Evolutionary conservation across 2,329 filamentous ascomycete genomes (phyloP).

Genomic region (Cladosporium sp.): DNA sequence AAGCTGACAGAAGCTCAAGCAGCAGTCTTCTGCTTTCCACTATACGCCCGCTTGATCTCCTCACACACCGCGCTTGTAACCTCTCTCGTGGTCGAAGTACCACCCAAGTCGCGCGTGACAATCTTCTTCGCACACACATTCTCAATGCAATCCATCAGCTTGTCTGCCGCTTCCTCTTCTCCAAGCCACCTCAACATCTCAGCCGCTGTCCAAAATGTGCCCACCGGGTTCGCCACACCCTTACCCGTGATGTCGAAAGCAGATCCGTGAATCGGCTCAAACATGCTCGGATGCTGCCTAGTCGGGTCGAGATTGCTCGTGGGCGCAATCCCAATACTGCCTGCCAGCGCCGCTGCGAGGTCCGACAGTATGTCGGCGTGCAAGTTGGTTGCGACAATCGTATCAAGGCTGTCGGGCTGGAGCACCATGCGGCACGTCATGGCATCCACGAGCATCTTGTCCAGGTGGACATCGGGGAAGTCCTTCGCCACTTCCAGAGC

Average conservation of each 20-base stretch:
- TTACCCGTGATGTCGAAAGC: constrained; percentile 57
- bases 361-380: constrained; percentile 66
- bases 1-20: not conserved
- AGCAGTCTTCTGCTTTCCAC: not conserved
- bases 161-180: constrained; percentile 47
- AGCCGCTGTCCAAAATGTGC: constrained; percentile 56
- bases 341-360: constrained; percentile 64
- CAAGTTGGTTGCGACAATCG: constrained; percentile 61
- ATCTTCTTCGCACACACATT: constrained; percentile 50
- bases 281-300: constrained; percentile 56
- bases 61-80: constrained; percentile 41
- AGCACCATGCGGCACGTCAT: constrained; percentile 63
- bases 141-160: constrained; percentile 51
- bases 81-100: constrained; percentile 38
- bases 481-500: constrained; percentile 52
- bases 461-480: constrained; percentile 57
- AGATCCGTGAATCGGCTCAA: constrained; percentile 58
- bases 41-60: constrained; percentile 28
- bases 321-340: constrained; percentile 68
- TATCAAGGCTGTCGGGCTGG: constrained; percentile 57
- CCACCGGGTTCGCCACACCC: constrained; percentile 55
- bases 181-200: constrained; percentile 59
- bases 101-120: constrained; percentile 53
- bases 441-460: constrained; percentile 65
- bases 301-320: constrained; percentile 66